These are phyloP conservation scores for Agarophyton chilense DNA, from an alignment of 23 red algal genomes.

Conservation along the genomic window DNA sequence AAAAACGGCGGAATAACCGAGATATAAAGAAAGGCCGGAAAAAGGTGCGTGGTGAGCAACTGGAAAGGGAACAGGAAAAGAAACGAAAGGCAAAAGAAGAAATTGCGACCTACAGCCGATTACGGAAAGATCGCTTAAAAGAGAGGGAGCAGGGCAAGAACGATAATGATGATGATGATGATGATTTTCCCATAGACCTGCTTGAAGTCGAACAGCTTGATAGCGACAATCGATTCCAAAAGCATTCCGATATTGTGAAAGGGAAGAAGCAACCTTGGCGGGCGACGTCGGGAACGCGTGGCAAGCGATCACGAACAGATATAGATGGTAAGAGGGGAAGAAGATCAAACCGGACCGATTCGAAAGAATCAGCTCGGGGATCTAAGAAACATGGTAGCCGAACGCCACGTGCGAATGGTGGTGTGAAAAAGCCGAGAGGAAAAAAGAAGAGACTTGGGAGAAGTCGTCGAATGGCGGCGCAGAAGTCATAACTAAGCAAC, in stretches of 20 bases:
- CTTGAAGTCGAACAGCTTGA: slow-evolving; percentile 77
- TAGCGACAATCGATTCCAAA: slow-evolving; percentile 40
- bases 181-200: slow-evolving; percentile 77
- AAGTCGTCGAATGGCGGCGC: slow-evolving; percentile 22
- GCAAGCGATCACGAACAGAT: neutral
- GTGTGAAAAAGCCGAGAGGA: slow-evolving; percentile 21
- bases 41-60: slow-evolving; percentile 51
- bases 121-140: slow-evolving; percentile 62
- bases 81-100: slow-evolving; percentile 63
- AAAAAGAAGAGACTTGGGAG: slow-evolving; percentile 49
- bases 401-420: slow-evolving; percentile 6
- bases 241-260: slow-evolving; percentile 16
- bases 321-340: slow-evolving; percentile 20
- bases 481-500: neutral
- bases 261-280: slow-evolving; percentile 55
- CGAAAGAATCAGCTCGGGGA: neutral
- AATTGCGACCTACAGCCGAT: slow-evolving; percentile 42
- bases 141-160: neutral
- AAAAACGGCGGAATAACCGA: slow-evolving; percentile 70
- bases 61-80: slow-evolving; percentile 80
- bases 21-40: slow-evolving; percentile 68
- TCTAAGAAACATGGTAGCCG: neutral
- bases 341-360: neutral
- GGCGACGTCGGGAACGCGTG: neutral
- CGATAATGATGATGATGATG: slow-evolving; percentile 17